phyloP scores from a whole-genome alignment of 1,284 basidiomycete species.

The Hypsizygus ulmarius region DNA sequence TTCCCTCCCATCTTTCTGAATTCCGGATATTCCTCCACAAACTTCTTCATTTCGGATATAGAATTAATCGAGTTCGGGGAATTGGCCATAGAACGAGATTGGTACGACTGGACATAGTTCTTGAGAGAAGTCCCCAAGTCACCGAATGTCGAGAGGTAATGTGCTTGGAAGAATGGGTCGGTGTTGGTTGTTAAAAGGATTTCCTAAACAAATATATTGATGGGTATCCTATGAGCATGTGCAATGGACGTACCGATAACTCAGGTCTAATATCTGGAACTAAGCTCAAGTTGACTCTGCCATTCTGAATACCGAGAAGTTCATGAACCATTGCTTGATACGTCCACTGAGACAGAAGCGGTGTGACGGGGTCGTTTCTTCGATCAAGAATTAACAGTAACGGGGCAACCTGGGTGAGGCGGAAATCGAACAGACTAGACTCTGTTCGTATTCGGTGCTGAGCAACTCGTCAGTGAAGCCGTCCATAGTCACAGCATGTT shows the following conservation, averaged over 20 bases:
- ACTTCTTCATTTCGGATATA: slow-evolving; percentile 95
- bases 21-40: slow-evolving; percentile 98
- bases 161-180: slow-evolving; percentile 92
- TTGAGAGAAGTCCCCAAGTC: slow-evolving; percentile 94
- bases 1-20: slow-evolving; percentile 96
- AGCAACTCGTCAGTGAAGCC: slow-evolving; percentile 4
- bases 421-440: slow-evolving; percentile 73
- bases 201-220: slow-evolving; percentile 54
- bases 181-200: slow-evolving; percentile 90
- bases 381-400: slow-evolving; percentile 83
- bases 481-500: neutral
- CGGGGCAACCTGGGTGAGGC: slow-evolving; percentile 72
- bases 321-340: slow-evolving; percentile 99
- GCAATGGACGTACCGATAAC: slow-evolving; percentile 59
- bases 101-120: slow-evolving; percentile 93
- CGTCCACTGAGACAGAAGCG: slow-evolving; percentile 97
- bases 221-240: neutral
- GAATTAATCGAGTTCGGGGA: slow-evolving; percentile 88
- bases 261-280: slow-evolving; percentile 90
- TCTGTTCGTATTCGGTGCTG: slow-evolving; percentile 75
- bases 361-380: slow-evolving; percentile 96
- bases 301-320: slow-evolving; percentile 90
- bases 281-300: slow-evolving; percentile 80
- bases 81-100: slow-evolving; percentile 78
- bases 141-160: slow-evolving; percentile 94